phyloP scores from a whole-genome alignment of 2,329 filamentous ascomycete genomes.

The Monosporascus sp. region DNA sequence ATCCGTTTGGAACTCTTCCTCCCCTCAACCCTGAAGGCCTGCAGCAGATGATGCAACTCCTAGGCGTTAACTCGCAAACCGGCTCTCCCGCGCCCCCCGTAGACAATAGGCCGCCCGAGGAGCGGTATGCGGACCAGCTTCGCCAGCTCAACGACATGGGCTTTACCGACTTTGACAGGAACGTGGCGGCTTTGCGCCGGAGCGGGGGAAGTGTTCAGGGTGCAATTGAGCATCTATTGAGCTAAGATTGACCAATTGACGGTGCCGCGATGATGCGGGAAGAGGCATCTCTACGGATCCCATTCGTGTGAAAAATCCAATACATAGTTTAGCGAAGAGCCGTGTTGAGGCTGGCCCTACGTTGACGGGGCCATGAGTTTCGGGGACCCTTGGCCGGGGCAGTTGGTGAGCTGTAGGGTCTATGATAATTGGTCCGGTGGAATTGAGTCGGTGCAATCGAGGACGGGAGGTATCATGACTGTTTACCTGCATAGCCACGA shows the following conservation, averaged over 20 bases:
- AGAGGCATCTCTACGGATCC: too few species aligned
- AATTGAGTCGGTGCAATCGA: too few species aligned
- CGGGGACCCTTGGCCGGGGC: too few species aligned
- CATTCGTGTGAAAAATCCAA: too few species aligned
- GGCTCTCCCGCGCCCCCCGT: constrained; percentile 46
- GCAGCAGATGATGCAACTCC: constrained; percentile 49
- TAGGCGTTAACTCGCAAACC: constrained; percentile 34
- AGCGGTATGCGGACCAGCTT: constrained; percentile 84
- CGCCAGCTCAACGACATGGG: constrained; percentile 96
- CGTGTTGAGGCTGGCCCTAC: too few species aligned
- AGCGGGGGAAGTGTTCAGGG: constrained; percentile 93
- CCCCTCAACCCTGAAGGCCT: constrained; percentile 49
- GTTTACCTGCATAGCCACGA: too few species aligned
- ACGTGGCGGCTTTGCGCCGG: constrained; percentile 79
- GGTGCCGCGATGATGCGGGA: too few species aligned
- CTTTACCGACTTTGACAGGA: constrained; percentile 93
- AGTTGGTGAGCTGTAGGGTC: too few species aligned
- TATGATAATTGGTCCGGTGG: too few species aligned
- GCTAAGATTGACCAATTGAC: constrained; percentile 5
- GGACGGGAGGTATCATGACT: too few species aligned
- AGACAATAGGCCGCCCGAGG: constrained; percentile 88
- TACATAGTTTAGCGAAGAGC: too few species aligned
- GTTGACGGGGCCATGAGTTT: too few species aligned
- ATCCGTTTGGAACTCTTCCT: constrained; percentile 34
- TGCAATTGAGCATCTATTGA: constrained; percentile 70